These are phyloP conservation scores for Pichia sporocuriosa DNA, from an alignment of 805 yeast genomes.

Conservation along the genomic window DNA sequence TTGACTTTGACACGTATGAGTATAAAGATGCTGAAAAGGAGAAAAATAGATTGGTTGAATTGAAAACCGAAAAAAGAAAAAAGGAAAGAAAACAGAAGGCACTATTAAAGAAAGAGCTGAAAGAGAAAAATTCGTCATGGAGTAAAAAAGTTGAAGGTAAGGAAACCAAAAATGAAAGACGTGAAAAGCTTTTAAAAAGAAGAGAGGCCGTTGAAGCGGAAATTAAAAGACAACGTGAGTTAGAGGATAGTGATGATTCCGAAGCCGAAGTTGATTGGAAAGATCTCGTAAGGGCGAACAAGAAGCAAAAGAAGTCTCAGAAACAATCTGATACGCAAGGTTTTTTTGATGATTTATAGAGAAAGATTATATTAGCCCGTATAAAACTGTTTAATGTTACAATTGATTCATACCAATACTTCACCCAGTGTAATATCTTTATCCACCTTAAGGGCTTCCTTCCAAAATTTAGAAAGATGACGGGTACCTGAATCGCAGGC, in stretches of 20 bases:
- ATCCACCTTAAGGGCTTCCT: conserved; percentile 42
- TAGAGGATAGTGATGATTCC: conserved; percentile 32
- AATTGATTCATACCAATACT: conserved; percentile 23
- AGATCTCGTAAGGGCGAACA: conserved; percentile 60
- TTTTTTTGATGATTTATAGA: conserved; percentile 48
- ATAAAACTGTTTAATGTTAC: too few species aligned
- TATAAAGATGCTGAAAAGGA: conserved; percentile 66
- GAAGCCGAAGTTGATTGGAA: conserved; percentile 79
- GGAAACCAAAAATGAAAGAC: conserved; percentile 55
- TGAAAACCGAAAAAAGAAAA: conserved; percentile 39
- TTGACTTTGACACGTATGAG: conserved; percentile 62
- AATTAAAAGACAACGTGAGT: conserved; percentile 35
- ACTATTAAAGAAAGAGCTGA: conserved; percentile 37
- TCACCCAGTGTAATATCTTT: conserved; percentile 34
- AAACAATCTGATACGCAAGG: conserved; percentile 45
- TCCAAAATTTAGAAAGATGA: conserved; percentile 92
- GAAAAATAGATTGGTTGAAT: conserved; percentile 47
- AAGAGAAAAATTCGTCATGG: conserved; percentile 67
- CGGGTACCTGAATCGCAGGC: conserved; percentile 92
- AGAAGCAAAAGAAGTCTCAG: conserved; percentile 42
- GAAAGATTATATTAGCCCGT: too few species aligned
- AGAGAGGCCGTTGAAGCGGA: conserved; percentile 61
- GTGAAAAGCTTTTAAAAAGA: conserved; percentile 59
- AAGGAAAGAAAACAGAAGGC: conserved; percentile 34
- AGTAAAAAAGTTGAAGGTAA: conserved; percentile 60